phyloP scores from a whole-genome alignment of 192 early-diverging fungal species.

The Glomus cerebriforme region DNA sequence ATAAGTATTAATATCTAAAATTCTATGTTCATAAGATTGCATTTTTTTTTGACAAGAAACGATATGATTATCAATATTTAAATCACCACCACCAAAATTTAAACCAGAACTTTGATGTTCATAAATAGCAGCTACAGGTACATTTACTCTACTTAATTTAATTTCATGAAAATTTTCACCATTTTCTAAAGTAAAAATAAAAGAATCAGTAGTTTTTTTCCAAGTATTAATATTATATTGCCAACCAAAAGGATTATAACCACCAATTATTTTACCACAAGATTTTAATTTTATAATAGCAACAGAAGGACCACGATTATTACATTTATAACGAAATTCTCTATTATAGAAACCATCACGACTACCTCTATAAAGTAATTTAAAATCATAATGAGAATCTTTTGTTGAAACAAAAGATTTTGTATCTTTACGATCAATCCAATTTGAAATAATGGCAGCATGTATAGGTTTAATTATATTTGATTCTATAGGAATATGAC shows the following conservation, averaged over 20 bases:
- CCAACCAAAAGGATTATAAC: not conserved
- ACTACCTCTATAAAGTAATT: constrained; percentile 6
- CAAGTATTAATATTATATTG: not conserved
- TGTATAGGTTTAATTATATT: not conserved
- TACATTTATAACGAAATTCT: not conserved
- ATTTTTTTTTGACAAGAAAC: not conserved
- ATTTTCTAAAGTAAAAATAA: not conserved
- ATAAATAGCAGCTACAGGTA: not conserved
- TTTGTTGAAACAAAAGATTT: not conserved
- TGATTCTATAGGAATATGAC: not conserved
- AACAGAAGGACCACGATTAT: not conserved
- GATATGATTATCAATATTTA: not conserved
- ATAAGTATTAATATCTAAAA: not conserved
- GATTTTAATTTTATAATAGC: not conserved
- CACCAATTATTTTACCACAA: constrained; percentile 2
- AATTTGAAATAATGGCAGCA: not conserved
- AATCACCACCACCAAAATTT: constrained; percentile 9
- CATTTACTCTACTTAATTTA: not conserved
- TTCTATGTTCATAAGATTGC: not conserved
- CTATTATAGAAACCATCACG: constrained; percentile 2
- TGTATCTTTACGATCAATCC: not conserved
- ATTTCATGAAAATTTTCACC: not conserved
- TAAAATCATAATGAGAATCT: not conserved
- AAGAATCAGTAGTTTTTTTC: not conserved
- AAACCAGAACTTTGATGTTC: not conserved